Evolutionary conservation across 352 stramenopile species (phyloP), one percentile per base, ranked within the genome.

Genomic region (Phytophthora vignae): DNA sequence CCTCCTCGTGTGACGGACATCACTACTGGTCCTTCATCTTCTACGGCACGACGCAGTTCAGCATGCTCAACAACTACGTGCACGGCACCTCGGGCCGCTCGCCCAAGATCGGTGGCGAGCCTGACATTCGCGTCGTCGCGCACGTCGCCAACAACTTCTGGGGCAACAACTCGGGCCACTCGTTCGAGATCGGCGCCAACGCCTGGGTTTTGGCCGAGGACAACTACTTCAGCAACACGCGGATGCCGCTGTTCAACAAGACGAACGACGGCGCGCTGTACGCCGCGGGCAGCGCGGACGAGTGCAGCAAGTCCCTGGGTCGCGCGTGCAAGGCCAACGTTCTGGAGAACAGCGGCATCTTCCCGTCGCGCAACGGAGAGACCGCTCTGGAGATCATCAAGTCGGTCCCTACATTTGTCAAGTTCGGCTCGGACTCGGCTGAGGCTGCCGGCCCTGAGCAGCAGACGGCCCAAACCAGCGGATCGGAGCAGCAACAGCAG

Each of bases 81-180:
- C 71, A 79, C 64, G 21, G 60, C 19, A 80, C 71, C 31, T 82
- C 76, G n/a, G 72, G 72, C 2, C 76, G 71, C 29, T 71, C 67
- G 5, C 75, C 75, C 0, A 70, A 70, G 46, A 62, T 76, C 38
- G 38, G 38, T 1, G 72, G 72, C 12, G 57, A 70, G 2, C 59
- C 21, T 19, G 53, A 14, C 8, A 58, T 48, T 22, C 67, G 75
- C 29, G 73, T 77, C 9, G 36, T 77, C 27, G 73, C 61, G 0
- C 76, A 83, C 31, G 67, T 77, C 0, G 78, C 66, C 40, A 83
- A 80, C 67, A 85, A 85, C 58, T 80, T 77, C 62, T 85, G 76
- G 73, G 67, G 21, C 9, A 63, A 80, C 69, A 85, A 79, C 65
- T 75, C 76, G 36, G 38, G 38, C 38, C 38, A 76, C 52, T 76